Evolutionary conservation across 164 flowering plant genomes (phyloP), one percentile per base, ranked within the genome.

Genomic region (Vitis amurensis): DNA sequence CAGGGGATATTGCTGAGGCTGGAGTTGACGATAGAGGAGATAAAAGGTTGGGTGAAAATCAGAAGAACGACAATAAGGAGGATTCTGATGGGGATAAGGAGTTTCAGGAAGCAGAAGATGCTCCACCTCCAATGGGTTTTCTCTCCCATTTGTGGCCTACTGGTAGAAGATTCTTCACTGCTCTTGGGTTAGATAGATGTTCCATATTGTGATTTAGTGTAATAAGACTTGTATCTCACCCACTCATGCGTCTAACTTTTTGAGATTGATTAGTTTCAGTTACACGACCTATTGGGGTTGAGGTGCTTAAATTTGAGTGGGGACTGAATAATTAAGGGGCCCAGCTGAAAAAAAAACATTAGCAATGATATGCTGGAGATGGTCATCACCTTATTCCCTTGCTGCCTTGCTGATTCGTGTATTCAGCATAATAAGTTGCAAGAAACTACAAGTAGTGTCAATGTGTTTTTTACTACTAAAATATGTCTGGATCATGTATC

Each of bases 1-100:
- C 99, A 3, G 99, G 98, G 59, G 99, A 93, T 74, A 93, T 96
- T 78, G 69, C 99, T 0, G 97, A 90, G 3, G 93, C 66, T 64
- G 84, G 72, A 62, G 52, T 23, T 3, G 77, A 57, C 31, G 81
- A 78, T 30, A 19, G 11, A 1, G 71, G 4, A 44, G 85, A 51
- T 49, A 83, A 11, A 44, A 73, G 48, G 68, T 55, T 2, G 52
- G 73, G 64, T 19, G 72, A 82, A 66, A 75, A 65, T 62, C 71
- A 57, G 56, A 71, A 70, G 60, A 64, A 55, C 49, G 68, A 23
- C 48, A 80, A 82, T 49, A 44, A 62, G 11, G 63, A 62, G 37
- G 77, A 71, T 63, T 66, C 75, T 61, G 79, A 71, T 57, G 71
- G 57, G 9, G 78, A 75, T 10, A 79, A 83, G 31, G 81, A 47